Base-by-base conservation (phyloP, 139 green algal species). In the Spirogloea muscicola region DNA sequence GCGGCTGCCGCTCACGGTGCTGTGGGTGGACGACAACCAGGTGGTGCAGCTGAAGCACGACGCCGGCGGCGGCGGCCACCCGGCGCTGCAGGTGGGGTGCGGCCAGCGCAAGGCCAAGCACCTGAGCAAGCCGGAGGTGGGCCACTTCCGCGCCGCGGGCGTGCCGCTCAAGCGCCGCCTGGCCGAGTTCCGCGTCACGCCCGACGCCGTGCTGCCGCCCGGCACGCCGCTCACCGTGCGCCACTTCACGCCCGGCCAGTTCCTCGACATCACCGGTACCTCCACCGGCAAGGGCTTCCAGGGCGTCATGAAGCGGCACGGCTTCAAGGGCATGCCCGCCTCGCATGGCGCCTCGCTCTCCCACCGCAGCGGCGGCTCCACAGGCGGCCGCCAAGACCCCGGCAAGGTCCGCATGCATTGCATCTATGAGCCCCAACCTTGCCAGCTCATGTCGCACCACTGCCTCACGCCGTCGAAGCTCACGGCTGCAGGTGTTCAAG, bases 1-100 rank as follows among this genome's bases (percentile, higher is more conserved):
- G 13, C 76, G 89, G 0, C 73, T 96, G 3, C 92, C 95, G 18
- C 77, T 98, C 18, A 99, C 94, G 0, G 89, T 99, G 16, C 82
- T 99, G 1, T 97, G 92, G 91, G 70, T 99, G 0, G 94, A 99
- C 67, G 87, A 96, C 43, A 96, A 92, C 84, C 86, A 96, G 88
- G 93, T 98, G 3, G 85, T 92, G 34, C 89, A 92, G 46, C 62
- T 91, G 42, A 94, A 92, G 76, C 87, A 77, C 2, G 61, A 67
- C 0, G 76, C 87, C 16, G 68, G 58, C 38, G 85, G 96, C 44
- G 90, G 90, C 3, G 91, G n/a, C n/a, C 46, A n/a, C 46, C n/a
- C 46, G 21, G 21, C 46, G 36, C 49, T 96, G 43, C 89, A 97
- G 77, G 61, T 99, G 36, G 94, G 91, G 0, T 81, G 48, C 3